Conservation (phyloP, 2,329 filamentous ascomycete species). For the Paecilomyces formosus region DNA sequence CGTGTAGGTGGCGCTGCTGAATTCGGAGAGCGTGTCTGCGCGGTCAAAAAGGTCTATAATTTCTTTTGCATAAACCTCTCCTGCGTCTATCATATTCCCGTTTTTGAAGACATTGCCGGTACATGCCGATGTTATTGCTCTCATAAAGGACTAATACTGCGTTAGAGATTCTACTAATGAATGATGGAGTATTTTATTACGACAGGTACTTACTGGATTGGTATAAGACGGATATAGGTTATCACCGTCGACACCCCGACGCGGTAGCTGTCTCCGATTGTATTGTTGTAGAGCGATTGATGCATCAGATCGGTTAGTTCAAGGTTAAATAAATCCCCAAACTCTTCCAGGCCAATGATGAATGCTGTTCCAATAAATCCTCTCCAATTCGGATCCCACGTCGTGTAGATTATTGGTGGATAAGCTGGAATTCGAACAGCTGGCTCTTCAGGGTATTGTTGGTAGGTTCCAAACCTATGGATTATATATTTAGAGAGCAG, state of each 20-base stretch:
- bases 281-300: constrained; percentile 48
- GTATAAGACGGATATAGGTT: constrained; percentile 58
- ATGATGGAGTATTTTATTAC: no score
- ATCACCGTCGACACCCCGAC: constrained; percentile 54
- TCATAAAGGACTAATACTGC: no score
- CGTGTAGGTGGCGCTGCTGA: constrained; percentile 57
- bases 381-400: constrained; percentile 59
- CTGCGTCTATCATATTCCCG: constrained; percentile 51
- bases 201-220: constrained; percentile 35
- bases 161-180: no score
- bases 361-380: constrained; percentile 56
- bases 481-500: no score
- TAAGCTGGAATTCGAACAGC: constrained; percentile 46
- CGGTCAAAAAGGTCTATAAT: constrained; percentile 51
- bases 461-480: no score
- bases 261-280: constrained; percentile 54
- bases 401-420: constrained; percentile 36
- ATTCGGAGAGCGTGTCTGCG: constrained; percentile 53
- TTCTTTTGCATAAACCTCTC: constrained; percentile 49
- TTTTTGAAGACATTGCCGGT: constrained; percentile 48
- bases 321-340: no score
- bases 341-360: constrained; percentile 53
- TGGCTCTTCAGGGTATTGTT: constrained; percentile 39
- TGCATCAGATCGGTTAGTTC: no score
- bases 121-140: constrained; percentile 44